Conservation (phyloP, 2,329 filamentous ascomycete species). For the Pseudodiploospora longispora region DNA sequence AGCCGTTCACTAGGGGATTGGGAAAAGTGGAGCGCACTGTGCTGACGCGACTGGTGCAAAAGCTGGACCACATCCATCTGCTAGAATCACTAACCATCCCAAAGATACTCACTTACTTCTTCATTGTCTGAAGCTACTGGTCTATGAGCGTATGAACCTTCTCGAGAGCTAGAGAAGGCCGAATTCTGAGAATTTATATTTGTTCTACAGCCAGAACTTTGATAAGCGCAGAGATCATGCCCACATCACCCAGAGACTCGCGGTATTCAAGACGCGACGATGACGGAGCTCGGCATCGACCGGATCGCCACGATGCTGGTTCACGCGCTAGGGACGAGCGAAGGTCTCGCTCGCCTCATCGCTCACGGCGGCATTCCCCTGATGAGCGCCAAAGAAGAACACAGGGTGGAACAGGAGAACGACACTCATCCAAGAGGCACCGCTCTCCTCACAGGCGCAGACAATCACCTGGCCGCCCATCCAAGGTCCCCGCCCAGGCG, state of each 20-base stretch:
- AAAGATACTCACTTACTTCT: too few relatives aligned
- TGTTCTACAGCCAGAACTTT: too few relatives aligned
- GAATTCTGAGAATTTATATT: too few relatives aligned
- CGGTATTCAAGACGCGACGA: slow-evolving; percentile 6
- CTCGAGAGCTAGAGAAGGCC: too few relatives aligned
- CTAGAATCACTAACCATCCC: too few relatives aligned
- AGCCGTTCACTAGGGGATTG: too few relatives aligned
- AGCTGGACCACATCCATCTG: too few relatives aligned
- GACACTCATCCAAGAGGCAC: slow-evolving; percentile 13
- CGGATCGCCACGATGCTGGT: slow-evolving; percentile 1
- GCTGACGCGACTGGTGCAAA: background rate
- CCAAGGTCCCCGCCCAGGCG: background rate
- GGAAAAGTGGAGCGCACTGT: slow-evolving; percentile 1
- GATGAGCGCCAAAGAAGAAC: slow-evolving; percentile 7
- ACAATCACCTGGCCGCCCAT: slow-evolving; percentile 3
- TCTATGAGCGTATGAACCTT: too few relatives aligned
- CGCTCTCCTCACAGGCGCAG: slow-evolving; percentile 17
- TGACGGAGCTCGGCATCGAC: slow-evolving; percentile 1
- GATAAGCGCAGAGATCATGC: background rate
- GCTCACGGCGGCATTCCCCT: slow-evolving; percentile 1
- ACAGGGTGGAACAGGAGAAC: slow-evolving; percentile 4
- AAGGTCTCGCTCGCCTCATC: slow-evolving; percentile 5
- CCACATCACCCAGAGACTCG: slow-evolving; percentile 2
- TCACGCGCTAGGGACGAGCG: slow-evolving; percentile 2
- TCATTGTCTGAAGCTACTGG: too few relatives aligned